Percentiles rank a stretch among this genome's conserved stretches.
Conservation (phyloP, 1,284 basidiomycete species). For the Somion occarium region DNA sequence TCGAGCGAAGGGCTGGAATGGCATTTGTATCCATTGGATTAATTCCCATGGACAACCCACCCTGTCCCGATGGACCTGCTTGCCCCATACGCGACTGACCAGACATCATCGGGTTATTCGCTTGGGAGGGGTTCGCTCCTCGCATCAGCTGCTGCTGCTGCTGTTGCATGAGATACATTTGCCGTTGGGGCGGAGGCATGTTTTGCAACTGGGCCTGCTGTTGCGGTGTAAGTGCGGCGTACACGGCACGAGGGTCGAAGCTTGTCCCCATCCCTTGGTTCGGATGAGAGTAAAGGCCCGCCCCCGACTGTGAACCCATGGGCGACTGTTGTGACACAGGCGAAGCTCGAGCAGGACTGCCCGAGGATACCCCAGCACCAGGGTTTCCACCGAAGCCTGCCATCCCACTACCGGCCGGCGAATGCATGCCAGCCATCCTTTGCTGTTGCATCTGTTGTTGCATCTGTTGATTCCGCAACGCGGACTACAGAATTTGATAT, state of each 20-base stretch:
- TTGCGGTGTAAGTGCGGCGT: constrained; percentile 21
- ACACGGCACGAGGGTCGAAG: constrained; percentile 19
- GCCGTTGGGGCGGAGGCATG: constrained; percentile 29
- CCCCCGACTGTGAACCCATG: constrained; percentile 16
- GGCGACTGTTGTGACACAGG: constrained; percentile 22
- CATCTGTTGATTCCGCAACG: constrained; percentile 8
- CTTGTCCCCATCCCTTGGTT: constrained; percentile 10
- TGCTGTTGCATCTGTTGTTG: constrained; percentile 19
- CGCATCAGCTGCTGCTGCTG: constrained; percentile 23
- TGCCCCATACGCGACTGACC: constrained; percentile 35
- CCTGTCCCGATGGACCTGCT: constrained; percentile 31
- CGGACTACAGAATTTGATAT: neutral
- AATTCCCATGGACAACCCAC: constrained; percentile 18
- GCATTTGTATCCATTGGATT: constrained; percentile 18
- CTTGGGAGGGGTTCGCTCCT: constrained; percentile 14
- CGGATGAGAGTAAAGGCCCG: constrained; percentile 15
- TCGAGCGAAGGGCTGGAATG: constrained; percentile 40
- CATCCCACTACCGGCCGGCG: constrained; percentile 16
- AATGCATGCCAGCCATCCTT: constrained; percentile 14
- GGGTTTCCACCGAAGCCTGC: constrained; percentile 14
- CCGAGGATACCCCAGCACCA: constrained; percentile 2
- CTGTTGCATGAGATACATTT: constrained; percentile 31
- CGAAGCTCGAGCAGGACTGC: constrained; percentile 21
- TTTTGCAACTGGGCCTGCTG: constrained; percentile 24
- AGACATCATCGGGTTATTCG: constrained; percentile 25